Evolutionary conservation across 192 early-diverging fungal species (phyloP), one percentile per base, ranked within the genome.

Genomic region (Chytriomyces sp.): DNA sequence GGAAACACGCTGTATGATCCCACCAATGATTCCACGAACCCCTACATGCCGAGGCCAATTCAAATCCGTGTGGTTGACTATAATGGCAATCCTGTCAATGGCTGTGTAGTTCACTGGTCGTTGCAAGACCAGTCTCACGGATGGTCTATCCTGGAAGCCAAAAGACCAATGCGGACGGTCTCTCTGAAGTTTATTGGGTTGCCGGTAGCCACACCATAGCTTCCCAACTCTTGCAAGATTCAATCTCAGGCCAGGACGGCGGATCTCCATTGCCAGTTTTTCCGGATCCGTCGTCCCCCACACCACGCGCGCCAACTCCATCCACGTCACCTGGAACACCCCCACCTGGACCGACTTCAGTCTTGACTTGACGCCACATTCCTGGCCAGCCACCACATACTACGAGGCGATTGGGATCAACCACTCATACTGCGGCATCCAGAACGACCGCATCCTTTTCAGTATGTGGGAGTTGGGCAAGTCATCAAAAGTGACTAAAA

Each of bases 401-500:
- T 64, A 64, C 62, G 62, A 39, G 30, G 62, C 62, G 1, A 64
- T 64, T 25, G 62, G 62, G 12, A 44, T 64, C 41, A n/a, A 64
- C 37, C n/a, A 64, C 38, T n/a, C 7, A 14, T 64, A 64, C 22
- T 64, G 62, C 40, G 62, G 62, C 12, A 64, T 64, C 39, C 62
- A 64, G n/a, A 64, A 44, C 40, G 28, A 64, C 8, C 31, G 8
- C 12, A 44, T 64, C 39, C 40, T 64, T 19, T 64, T 64, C 34
- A 33, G 28, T 2, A 44, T 64, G 8, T 64, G 62, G 62, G 62
- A 39, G n/a, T 7, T 26, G 8, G 28, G 28, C 22, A 25, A 2
- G 62, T 64, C n/a, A 10, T 64, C 14, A 30, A n/a, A 14, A 64
- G 49, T 30, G 39, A 64, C 37, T 14, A 22, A 30, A 64, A 64